Evolutionary conservation across 2,329 filamentous ascomycete species (phyloP).

Genomic region (Waltergamsia citrina): DNA sequence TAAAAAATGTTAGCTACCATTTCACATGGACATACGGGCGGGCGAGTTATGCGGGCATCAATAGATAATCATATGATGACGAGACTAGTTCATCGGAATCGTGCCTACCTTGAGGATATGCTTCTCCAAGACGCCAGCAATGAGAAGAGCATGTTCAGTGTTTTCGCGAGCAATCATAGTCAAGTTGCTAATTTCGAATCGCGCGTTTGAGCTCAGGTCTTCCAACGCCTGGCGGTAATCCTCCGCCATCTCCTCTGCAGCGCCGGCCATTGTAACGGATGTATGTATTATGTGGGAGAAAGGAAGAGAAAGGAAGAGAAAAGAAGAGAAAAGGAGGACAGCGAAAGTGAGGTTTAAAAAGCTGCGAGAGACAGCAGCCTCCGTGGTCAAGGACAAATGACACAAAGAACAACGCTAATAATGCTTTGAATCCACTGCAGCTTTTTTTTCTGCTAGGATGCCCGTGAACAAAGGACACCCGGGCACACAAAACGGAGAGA

Average conservation of each 20-base stretch:
- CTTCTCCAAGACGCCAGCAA: slow-evolving; percentile 80
- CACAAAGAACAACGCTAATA: no score
- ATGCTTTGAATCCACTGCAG: no score
- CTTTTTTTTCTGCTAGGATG: no score
- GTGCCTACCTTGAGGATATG: slow-evolving; percentile 86
- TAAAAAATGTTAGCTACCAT: slow-evolving; percentile 26
- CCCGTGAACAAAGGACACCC: no score
- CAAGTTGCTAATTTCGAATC: slow-evolving; percentile 93
- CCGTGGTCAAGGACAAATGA: slow-evolving; percentile 3
- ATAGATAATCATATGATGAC: background rate
- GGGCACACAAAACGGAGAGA: slow-evolving; percentile 10
- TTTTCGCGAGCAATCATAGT: slow-evolving; percentile 97
- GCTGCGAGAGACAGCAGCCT: slow-evolving; percentile 5
- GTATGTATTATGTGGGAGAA: background rate
- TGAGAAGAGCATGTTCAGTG: slow-evolving; percentile 88
- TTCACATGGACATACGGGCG: background rate
- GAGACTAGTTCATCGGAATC: background rate
- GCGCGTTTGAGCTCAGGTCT: slow-evolving; percentile 82
- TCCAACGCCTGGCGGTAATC: slow-evolving; percentile 92
- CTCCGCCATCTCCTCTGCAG: slow-evolving; percentile 78
- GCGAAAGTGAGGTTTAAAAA: background rate
- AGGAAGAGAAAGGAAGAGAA: background rate
- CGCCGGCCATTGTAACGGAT: slow-evolving; percentile 33
- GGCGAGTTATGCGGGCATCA: no score
- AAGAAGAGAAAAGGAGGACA: background rate